Conservation (phyloP, 805 yeast species). For the Komagataella phaffii region DNA sequence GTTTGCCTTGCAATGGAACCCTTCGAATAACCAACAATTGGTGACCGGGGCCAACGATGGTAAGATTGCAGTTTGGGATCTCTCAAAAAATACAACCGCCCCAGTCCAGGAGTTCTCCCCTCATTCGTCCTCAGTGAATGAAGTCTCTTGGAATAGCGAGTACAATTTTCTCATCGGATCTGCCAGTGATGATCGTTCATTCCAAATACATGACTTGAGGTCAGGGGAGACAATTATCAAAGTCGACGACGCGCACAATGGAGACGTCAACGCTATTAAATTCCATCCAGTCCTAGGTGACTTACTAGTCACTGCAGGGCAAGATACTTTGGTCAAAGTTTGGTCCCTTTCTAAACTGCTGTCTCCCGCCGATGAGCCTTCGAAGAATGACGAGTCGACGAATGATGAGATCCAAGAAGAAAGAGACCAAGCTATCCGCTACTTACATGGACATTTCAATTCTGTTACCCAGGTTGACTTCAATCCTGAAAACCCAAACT, state of each 20-base stretch:
- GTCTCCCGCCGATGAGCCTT: conserved; percentile 24
- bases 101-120: conserved; percentile 36
- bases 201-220: conserved; percentile 52
- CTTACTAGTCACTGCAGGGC: conserved; percentile 64
- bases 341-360: conserved; percentile 63
- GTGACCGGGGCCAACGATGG: conserved; percentile 57
- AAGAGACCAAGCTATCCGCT: conserved; percentile 18
- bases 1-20: conserved; percentile 58
- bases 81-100: conserved; percentile 11
- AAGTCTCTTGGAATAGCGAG: conserved; percentile 41
- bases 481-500: conserved; percentile 31
- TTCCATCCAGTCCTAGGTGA: conserved; percentile 45
- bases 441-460: conserved; percentile 52
- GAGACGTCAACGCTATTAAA: conserved; percentile 54
- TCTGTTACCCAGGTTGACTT: conserved; percentile 45
- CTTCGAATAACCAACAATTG: conserved; percentile 24
- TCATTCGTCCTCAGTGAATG: conserved; percentile 52
- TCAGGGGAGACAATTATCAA: conserved; percentile 13
- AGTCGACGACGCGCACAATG: conserved; percentile 35
- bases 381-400: background rate
- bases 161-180: conserved; percentile 44
- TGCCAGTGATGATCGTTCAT: conserved; percentile 52
- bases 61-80: conserved; percentile 62
- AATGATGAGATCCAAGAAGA: background rate
- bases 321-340: conserved; percentile 57